Percentiles rank a stretch among this genome's conserved stretches.
Evolutionary conservation across 2,329 filamentous ascomycete genomes (phyloP).

Genomic region (Blastomyces parvus): DNA sequence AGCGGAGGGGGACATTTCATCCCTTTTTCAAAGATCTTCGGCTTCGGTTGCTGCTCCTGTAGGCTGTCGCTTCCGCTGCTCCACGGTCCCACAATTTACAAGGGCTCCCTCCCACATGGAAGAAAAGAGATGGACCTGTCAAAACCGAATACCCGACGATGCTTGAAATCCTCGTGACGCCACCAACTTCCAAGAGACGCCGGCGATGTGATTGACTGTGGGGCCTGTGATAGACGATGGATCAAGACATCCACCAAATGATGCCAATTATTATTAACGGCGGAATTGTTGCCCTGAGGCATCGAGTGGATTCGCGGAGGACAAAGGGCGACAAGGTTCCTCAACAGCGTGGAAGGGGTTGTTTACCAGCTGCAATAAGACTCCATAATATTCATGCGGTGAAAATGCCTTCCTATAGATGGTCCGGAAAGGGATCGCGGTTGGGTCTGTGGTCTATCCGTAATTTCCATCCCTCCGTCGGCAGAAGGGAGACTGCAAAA

Average conservation of each 20-base stretch:
- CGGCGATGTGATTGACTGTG: background rate
- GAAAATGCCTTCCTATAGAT: background rate
- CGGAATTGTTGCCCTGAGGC: background rate
- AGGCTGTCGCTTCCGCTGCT: too few relatives aligned
- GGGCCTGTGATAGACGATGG: background rate
- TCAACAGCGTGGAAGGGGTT: background rate
- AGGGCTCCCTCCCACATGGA: too few relatives aligned
- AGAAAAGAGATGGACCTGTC: background rate
- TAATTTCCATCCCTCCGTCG: background rate
- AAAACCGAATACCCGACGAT: background rate
- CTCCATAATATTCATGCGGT: background rate
- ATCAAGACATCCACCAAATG: background rate
- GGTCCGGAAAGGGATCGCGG: background rate
- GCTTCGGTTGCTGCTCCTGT: too few relatives aligned
- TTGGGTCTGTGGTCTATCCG: background rate
- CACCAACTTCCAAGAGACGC: background rate
- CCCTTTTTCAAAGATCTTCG: too few relatives aligned
- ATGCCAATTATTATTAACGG: background rate
- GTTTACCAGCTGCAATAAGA: background rate
- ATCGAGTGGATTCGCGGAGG: background rate
- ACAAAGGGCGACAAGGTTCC: background rate
- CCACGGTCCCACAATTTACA: too few relatives aligned
- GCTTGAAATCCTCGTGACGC: background rate
- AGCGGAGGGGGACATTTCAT: too few relatives aligned
- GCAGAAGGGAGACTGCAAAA: background rate